Percentiles rank a stretch among this genome's conserved stretches.
Evolutionary conservation across 192 early-diverging fungal genomes (phyloP).

Genomic region (Backusella australiensis): DNA sequence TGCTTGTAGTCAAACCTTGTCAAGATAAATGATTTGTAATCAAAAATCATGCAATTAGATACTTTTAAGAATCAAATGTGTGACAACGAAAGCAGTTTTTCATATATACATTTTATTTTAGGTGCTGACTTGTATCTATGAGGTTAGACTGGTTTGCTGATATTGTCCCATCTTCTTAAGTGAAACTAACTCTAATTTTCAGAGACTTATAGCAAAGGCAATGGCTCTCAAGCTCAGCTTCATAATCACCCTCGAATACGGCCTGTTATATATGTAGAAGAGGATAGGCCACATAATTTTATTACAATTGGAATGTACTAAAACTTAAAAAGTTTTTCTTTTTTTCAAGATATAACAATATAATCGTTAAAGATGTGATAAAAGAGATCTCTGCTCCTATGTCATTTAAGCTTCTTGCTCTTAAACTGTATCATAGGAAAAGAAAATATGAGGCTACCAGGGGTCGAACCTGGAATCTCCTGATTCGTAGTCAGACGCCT

Average conservation of each 20-base stretch:
- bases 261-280: too few species aligned
- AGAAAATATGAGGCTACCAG: conserved; percentile 43
- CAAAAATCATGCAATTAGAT: neutral
- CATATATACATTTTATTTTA: neutral
- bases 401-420: neutral
- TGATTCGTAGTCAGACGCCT: conserved; percentile 62
- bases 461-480: conserved; percentile 60
- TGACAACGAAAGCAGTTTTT: neutral
- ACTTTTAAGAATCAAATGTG: neutral
- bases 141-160: neutral
- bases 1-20: neutral
- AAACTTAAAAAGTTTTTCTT: too few species aligned
- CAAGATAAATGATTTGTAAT: neutral
- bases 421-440: neutral
- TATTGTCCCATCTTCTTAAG: neutral
- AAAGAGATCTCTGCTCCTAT: neutral
- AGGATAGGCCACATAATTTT: too few species aligned
- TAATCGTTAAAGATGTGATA: neutral
- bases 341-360: neutral
- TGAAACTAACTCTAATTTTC: neutral
- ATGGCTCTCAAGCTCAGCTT: neutral
- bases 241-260: neutral
- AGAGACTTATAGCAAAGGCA: neutral
- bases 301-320: neutral
- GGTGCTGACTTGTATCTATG: neutral